A percentile compares a stretch with the other conserved stretches of the same genome.
These are phyloP conservation scores for Fusarium nisikadoi DNA, from an alignment of 2,329 filamentous ascomycete genomes.

Conservation along the genomic window DNA sequence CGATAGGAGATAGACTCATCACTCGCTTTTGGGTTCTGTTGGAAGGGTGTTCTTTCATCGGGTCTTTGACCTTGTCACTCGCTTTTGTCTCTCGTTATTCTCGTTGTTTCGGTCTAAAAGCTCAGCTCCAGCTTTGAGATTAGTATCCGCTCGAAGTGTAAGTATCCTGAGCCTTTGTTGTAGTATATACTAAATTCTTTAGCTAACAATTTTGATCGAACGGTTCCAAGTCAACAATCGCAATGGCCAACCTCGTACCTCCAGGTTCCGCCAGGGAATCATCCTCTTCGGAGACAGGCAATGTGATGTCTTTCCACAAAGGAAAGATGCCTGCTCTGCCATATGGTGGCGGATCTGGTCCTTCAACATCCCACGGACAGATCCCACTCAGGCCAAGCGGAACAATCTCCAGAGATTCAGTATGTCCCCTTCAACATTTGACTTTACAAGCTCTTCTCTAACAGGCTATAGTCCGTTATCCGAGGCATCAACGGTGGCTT, in stretches of 20 bases:
- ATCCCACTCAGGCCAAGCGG: conserved; percentile 25
- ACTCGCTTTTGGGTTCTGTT: conserved; percentile 24
- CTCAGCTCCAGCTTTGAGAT: accelerated
- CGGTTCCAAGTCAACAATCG: not conserved
- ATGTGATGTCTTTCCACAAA: not conserved
- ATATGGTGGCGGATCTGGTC: conserved; percentile 2
- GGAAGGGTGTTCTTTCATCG: conserved; percentile 3
- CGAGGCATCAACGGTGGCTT: conserved; percentile 48
- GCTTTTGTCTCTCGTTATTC: conserved; percentile 11
- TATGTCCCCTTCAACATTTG: conserved; percentile 6
- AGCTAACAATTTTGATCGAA: not conserved
- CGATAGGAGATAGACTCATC: conserved; percentile 14
- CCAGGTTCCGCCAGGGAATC: conserved; percentile 25
- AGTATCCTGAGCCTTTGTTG: not conserved
- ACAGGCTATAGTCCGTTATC: conserved; percentile 46
- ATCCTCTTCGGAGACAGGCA: conserved; percentile 27
- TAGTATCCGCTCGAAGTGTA: accelerated
- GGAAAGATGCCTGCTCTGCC: conserved; percentile 4
- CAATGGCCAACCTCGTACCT: conserved; percentile 20
- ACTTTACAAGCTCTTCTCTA: not conserved
- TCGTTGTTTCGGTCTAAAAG: not conserved
- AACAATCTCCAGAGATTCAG: conserved; percentile 45
- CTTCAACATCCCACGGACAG: conserved; percentile 23
- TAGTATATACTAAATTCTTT: not conserved
- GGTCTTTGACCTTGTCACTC: conserved; percentile 29